phyloP scores from a whole-genome alignment of 2,329 filamentous ascomycete species.

The Phialophora tarda region DNA sequence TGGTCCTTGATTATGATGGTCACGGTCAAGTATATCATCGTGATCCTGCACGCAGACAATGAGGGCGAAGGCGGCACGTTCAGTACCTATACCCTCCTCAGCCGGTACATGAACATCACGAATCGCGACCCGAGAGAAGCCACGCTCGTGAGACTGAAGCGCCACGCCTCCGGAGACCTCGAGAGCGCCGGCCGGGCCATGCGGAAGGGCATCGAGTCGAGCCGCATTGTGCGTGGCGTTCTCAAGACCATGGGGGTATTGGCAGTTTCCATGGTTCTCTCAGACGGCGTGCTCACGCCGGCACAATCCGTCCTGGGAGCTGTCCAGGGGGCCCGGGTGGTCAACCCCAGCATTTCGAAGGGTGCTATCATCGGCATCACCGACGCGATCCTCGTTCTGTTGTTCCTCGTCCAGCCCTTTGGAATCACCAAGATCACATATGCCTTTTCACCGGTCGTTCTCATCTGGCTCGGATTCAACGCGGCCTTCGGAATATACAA shows the following conservation, averaged over 20 bases:
- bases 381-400: slow-evolving; percentile 59
- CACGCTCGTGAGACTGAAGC: slow-evolving; percentile 55
- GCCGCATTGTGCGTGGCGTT: slow-evolving; percentile 51
- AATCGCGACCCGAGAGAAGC: slow-evolving; percentile 59
- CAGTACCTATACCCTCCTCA: slow-evolving; percentile 59
- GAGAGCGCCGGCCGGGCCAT: slow-evolving; percentile 50
- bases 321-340: slow-evolving; percentile 60
- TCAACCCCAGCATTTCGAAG: slow-evolving; percentile 53
- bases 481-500: slow-evolving; percentile 61
- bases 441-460: slow-evolving; percentile 60
- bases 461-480: slow-evolving; percentile 62
- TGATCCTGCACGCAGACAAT: slow-evolving; percentile 61
- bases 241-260: slow-evolving; percentile 61
- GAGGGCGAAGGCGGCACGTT: slow-evolving; percentile 65
- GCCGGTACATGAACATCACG: slow-evolving; percentile 59
- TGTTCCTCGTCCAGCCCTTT: slow-evolving; percentile 62
- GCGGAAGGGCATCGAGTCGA: slow-evolving; percentile 56
- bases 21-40: slow-evolving; percentile 62
- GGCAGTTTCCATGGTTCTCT: slow-evolving; percentile 61
- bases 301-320: slow-evolving; percentile 64
- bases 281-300: slow-evolving; percentile 62
- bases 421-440: slow-evolving; percentile 57
- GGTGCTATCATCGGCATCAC: slow-evolving; percentile 57
- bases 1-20: slow-evolving; percentile 64
- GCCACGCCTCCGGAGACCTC: slow-evolving; percentile 54